Percentiles rank a stretch among this genome's conserved stretches.
These are phyloP conservation scores for Clavispora carvajalis DNA, from an alignment of 805 yeast genomes.

Conservation along the genomic window DNA sequence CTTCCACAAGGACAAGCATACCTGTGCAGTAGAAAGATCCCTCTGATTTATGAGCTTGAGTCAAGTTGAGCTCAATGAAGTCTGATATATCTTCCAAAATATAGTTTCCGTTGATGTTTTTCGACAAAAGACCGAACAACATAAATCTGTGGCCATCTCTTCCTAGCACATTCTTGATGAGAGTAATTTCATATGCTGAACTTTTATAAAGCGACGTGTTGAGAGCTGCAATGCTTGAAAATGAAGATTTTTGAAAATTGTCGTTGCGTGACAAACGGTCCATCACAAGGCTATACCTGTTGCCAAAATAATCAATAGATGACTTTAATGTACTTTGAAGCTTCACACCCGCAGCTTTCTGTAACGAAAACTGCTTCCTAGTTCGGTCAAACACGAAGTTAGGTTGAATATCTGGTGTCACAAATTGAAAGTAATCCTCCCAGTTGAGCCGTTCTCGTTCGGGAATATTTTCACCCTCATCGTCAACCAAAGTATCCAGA, in stretches of 20 bases:
- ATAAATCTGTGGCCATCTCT: slow-evolving; percentile 72
- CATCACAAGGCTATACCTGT: slow-evolving; percentile 56
- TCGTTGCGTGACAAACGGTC: slow-evolving; percentile 78
- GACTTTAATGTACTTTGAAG: slow-evolving; percentile 11
- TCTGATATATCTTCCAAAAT: slow-evolving; percentile 80
- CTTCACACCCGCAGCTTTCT: slow-evolving; percentile 10
- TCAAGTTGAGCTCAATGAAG: slow-evolving; percentile 58
- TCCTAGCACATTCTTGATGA: slow-evolving; percentile 81
- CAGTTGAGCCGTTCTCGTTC: slow-evolving; percentile 44
- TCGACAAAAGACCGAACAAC: slow-evolving; percentile 69
- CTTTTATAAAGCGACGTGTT: slow-evolving; percentile 16
- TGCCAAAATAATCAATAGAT: slow-evolving; percentile 38
- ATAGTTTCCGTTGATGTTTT: slow-evolving; percentile 62
- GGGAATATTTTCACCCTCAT: slow-evolving; percentile 1
- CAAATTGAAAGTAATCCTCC: slow-evolving; percentile 65
- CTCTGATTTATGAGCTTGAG: slow-evolving; percentile 55
- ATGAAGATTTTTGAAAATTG: slow-evolving; percentile 53
- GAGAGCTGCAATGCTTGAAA: slow-evolving; percentile 40
- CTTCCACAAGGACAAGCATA: slow-evolving; percentile 75
- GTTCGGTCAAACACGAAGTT: slow-evolving; percentile 54
- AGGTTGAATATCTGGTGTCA: slow-evolving; percentile 64
- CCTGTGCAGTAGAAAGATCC: slow-evolving; percentile 72
- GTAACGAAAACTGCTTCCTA: slow-evolving; percentile 52
- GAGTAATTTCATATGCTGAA: slow-evolving; percentile 45
- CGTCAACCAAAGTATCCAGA: slow-evolving; percentile 19